Evolutionary conservation across 768 basidiomycete genomes (phyloP), one percentile per base, ranked within the genome.

Genomic region (Boletus tomentosulus): DNA sequence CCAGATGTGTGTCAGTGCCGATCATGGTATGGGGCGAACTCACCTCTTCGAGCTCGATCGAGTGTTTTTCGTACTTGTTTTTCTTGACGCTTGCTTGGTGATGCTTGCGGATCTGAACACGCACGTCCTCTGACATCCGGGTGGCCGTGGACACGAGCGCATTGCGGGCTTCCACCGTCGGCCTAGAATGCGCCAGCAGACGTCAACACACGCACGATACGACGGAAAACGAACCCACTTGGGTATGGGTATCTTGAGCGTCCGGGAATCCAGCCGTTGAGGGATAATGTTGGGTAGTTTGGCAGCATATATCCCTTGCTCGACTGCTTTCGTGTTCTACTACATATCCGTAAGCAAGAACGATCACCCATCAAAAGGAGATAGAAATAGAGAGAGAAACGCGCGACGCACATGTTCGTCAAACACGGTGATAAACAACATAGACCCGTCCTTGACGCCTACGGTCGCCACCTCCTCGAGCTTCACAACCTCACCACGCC

Each of bases 391-490:
- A 52, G 48, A 35, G 0, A 35, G 35, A 50, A 9, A 22, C 12
- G 19, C 13, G 13, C 7, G 3, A 71, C 83, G 74, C 67, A 92
- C 91, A 65, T 82, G 73, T 65, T 89, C 86, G 50, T 92, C 86
- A 62, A 89, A 92, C 30, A 89, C 75, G 4, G 87, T 89, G 11
- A 93, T 76, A 25, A 92, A 58, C 53, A 93, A 71, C 50, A 79
- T 78, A 6, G 86, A 80, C 1, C 91, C 91, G 49, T 93, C 88
- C 56, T 85, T 76, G 37, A 93, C 83, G 8, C 91, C 90, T 19
- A 93, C 80, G 0, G 90, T 91, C 1, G 91, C 86, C 25, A 92
- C 65, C 50, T 90, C 86, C 39, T 90, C 84, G 35, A 93, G 68
- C 42, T 68, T 74, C 42, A 75, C 66, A 3, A 69, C 51, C 28